Percentiles rank a stretch among this genome's conserved stretches.
Evolutionary conservation across 2,329 filamentous ascomycete species (phyloP).

Genomic region (Aspergillus melleus): DNA sequence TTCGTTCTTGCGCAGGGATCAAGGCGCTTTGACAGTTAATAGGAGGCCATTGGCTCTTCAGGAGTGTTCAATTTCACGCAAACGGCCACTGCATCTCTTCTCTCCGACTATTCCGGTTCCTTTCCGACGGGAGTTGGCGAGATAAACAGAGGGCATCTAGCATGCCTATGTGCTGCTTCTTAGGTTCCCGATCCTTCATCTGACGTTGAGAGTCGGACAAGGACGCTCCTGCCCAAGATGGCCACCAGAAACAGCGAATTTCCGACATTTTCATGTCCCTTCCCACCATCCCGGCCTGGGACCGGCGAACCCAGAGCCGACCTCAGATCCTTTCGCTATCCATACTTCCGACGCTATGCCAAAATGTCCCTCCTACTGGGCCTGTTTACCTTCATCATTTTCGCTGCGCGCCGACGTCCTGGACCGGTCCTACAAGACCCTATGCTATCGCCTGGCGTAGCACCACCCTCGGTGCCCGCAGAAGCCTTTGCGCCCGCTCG

Average conservation of each 20-base stretch:
- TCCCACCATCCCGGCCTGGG: neutral
- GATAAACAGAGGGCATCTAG: neutral
- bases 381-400: constrained; percentile 1
- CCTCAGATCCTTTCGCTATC: neutral
- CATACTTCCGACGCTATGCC: constrained; percentile 5
- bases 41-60: neutral
- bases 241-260: neutral
- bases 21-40: neutral
- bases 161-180: neutral
- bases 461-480: neutral
- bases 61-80: neutral
- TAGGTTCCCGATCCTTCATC: neutral
- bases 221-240: neutral
- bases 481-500: constrained; percentile 6
- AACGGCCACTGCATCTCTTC: neutral
- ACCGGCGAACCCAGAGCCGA: neutral
- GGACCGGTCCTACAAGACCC: neutral
- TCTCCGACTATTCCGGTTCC: neutral
- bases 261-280: neutral
- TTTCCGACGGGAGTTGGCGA: neutral
- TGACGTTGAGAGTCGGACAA: neutral
- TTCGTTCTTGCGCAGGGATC: neutral
- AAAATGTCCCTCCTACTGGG: constrained; percentile 9
- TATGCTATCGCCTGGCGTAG: neutral
- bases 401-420: neutral